These are phyloP conservation scores for Colletotrichum plurivorum DNA, from an alignment of 2,329 filamentous ascomycete genomes.

Conservation along the genomic window DNA sequence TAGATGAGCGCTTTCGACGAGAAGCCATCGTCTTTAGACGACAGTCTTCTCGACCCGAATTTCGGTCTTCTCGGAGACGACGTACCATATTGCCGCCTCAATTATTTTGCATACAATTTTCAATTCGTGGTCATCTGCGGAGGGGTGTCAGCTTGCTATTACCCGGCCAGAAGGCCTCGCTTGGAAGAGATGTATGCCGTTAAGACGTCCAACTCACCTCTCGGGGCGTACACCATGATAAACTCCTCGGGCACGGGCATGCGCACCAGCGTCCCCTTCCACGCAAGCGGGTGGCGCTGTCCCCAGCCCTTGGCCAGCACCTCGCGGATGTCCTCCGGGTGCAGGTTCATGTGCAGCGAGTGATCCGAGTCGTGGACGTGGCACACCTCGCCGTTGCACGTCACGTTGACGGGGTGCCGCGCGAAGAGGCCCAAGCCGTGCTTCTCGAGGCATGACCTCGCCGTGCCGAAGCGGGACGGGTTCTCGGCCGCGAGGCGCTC, in stretches of 20 bases:
- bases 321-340: conserved; percentile 81
- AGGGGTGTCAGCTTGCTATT: conserved; percentile 21
- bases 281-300: conserved; percentile 77
- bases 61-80: conserved; percentile 61
- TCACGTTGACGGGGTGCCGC: conserved; percentile 74
- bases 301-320: conserved; percentile 85
- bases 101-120: conserved; percentile 78
- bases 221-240: conserved; percentile 85
- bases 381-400: conserved; percentile 84
- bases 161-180: not conserved
- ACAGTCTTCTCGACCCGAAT: conserved; percentile 44
- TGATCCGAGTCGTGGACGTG: conserved; percentile 85
- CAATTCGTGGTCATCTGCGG: conserved; percentile 73
- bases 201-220: conserved; percentile 55
- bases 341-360: conserved; percentile 84
- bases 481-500: conserved; percentile 62
- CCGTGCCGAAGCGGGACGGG: conserved; percentile 68
- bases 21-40: conserved; percentile 13
- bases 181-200: too few relatives aligned
- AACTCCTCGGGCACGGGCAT: conserved; percentile 82
- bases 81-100: conserved; percentile 81
- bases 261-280: conserved; percentile 72
- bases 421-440: conserved; percentile 84
- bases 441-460: conserved; percentile 85
- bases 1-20: conserved; percentile 28